Conservation (phyloP, 192 early-diverging fungal genomes). For the Coemansia sp. region DNA sequence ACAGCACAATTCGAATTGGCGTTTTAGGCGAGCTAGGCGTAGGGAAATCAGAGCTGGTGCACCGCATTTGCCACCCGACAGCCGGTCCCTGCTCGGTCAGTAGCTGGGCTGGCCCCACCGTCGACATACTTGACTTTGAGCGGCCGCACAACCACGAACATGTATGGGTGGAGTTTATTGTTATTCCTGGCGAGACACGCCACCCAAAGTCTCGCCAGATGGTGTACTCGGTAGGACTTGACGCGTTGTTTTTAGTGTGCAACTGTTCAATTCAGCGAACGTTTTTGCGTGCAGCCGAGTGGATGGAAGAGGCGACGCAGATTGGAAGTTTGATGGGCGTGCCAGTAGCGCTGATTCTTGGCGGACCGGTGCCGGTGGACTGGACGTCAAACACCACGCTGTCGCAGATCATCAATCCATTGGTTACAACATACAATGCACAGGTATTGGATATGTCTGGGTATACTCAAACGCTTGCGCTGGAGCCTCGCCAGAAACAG, state of each 20-base stretch:
- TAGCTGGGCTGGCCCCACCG: constrained; percentile 19
- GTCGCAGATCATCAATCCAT: constrained; percentile 21
- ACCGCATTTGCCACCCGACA: constrained; percentile 32
- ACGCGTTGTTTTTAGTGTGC: constrained; percentile 45
- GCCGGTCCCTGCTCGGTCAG: background rate
- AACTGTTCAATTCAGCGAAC: constrained; percentile 27
- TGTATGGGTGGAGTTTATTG: constrained; percentile 43
- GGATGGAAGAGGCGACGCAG: constrained; percentile 38
- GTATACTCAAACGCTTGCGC: background rate
- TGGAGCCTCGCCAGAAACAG: constrained; percentile 13
- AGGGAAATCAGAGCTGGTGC: constrained; percentile 45
- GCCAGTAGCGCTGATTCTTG: constrained; percentile 36
- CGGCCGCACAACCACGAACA: constrained; percentile 9
- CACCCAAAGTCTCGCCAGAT: constrained; percentile 45
- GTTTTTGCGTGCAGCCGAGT: constrained; percentile 36
- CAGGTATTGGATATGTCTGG: constrained; percentile 41
- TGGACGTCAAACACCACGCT: constrained; percentile 17
- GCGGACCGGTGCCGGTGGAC: constrained; percentile 28
- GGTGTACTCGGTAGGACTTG: constrained; percentile 36
- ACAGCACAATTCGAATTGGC: constrained; percentile 37
- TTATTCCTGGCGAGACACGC: constrained; percentile 42
- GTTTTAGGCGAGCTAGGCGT: constrained; percentile 37
- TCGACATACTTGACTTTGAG: constrained; percentile 32
- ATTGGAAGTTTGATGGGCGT: constrained; percentile 9
- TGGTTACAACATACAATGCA: constrained; percentile 19